Percentiles rank a stretch among this genome's conserved stretches.
phyloP scores from a whole-genome alignment of 2,329 filamentous ascomycete species.

The Aspergillus piperis region DNA sequence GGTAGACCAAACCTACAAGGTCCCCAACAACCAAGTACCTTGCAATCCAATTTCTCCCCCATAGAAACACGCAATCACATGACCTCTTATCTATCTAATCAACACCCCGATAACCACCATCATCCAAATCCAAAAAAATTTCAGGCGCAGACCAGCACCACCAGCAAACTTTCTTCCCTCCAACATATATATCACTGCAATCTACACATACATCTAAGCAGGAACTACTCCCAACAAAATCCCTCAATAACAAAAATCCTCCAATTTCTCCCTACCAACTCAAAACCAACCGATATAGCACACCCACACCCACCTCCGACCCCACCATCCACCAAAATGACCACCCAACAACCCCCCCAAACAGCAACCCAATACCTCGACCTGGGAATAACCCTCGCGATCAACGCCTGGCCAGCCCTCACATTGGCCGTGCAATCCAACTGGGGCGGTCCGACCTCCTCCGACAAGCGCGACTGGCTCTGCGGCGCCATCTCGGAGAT shows the following conservation, averaged over 20 bases:
- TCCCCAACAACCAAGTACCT: too few relatives aligned
- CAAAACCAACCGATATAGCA: background rate
- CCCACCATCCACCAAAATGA: slow-evolving; percentile 20
- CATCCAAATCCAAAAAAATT: slow-evolving; percentile 5
- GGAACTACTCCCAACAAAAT: background rate
- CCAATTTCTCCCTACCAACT: background rate
- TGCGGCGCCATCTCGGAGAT: slow-evolving; percentile 83
- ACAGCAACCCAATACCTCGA: slow-evolving; percentile 72
- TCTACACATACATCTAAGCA: background rate
- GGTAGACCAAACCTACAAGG: background rate
- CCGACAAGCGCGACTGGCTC: slow-evolving; percentile 95
- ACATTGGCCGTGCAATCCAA: slow-evolving; percentile 81
- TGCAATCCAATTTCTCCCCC: too few relatives aligned
- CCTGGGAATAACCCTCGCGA: slow-evolving; percentile 77
- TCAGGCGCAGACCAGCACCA: background rate
- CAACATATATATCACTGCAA: background rate
- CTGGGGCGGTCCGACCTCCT: slow-evolving; percentile 81
- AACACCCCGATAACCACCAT: background rate
- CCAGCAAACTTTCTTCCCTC: background rate
- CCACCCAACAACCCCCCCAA: slow-evolving; percentile 20
- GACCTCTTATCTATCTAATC: slow-evolving; percentile 4
- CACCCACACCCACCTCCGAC: background rate
- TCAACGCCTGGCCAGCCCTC: slow-evolving; percentile 86
- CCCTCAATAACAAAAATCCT: background rate
- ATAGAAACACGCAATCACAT: background rate